Evolutionary conservation across 345 rosid genomes (phyloP).

Genomic region (Draba incana): DNA sequence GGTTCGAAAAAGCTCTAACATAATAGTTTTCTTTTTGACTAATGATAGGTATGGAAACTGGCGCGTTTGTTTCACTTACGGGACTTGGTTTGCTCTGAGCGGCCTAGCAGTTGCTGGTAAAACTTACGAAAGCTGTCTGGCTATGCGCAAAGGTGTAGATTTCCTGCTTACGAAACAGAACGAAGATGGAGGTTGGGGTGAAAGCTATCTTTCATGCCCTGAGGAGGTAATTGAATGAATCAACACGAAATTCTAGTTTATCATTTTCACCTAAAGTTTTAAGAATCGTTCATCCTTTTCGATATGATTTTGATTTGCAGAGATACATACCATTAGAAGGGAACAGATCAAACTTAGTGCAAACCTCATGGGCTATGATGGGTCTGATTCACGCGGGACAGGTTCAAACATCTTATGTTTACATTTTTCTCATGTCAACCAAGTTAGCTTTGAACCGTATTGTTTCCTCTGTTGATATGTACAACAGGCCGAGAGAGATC

Average conservation of each 20-base stretch:
- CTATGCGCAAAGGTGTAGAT: conserved; percentile 14
- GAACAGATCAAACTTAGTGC: conserved; percentile 55
- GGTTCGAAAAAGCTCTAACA: background rate
- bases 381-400: conserved; percentile 49
- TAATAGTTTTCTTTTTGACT: background rate
- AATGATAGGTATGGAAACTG: conserved; percentile 26
- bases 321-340: conserved; percentile 45
- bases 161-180: conserved; percentile 25
- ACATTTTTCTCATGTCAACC: background rate
- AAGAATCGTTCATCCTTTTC: background rate
- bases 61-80: conserved; percentile 39
- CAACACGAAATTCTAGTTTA: background rate
- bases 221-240: background rate
- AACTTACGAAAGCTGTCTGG: background rate
- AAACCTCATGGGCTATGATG: conserved; percentile 59
- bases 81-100: conserved; percentile 28
- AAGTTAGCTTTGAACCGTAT: background rate
- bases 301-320: conserved; percentile 3
- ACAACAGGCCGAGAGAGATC: conserved; percentile 36
- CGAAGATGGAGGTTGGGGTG: conserved; percentile 42
- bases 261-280: background rate
- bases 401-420: conserved; percentile 35
- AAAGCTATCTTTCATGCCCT: conserved; percentile 32
- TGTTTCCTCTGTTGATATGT: background rate
- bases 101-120: conserved; percentile 27